Evolutionary conservation across 2,329 filamentous ascomycete genomes (phyloP).

Genomic region (Xylaria polymorpha): DNA sequence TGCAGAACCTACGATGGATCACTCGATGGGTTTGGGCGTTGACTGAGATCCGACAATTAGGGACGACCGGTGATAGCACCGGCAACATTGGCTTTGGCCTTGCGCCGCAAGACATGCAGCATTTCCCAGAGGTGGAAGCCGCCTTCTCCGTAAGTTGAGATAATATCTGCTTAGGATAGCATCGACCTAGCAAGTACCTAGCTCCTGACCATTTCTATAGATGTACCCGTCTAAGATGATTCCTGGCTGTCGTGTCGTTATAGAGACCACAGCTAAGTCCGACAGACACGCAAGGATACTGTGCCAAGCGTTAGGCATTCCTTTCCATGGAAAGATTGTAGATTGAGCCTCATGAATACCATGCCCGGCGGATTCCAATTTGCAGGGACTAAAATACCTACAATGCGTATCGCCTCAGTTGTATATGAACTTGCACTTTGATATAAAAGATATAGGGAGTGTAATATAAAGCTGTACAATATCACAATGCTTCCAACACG

Average conservation of each 20-base stretch:
- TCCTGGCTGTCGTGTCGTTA: conserved; percentile 83
- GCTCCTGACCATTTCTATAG: conserved; percentile 50
- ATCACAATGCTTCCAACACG: conserved; percentile 17
- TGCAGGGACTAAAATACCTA: conserved; percentile 17
- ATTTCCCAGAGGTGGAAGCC: conserved; percentile 94
- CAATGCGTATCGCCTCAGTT: conserved; percentile 16
- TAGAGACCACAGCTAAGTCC: conserved; percentile 86
- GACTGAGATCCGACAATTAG: conserved; percentile 41
- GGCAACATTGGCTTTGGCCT: conserved; percentile 91
- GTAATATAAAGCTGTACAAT: conserved; percentile 47
- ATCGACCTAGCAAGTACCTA: neutral
- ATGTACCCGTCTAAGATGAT: conserved; percentile 77
- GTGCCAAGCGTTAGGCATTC: conserved; percentile 76
- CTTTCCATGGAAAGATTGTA: conserved; percentile 81
- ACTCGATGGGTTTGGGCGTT: conserved; percentile 5
- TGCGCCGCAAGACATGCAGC: conserved; percentile 76
- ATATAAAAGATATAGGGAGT: conserved; percentile 32
- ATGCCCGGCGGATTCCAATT: neutral
- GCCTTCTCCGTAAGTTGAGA: conserved; percentile 85
- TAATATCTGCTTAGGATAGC: conserved; percentile 1
- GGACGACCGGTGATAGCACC: conserved; percentile 81
- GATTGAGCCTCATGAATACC: conserved; percentile 41
- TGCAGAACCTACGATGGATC: conserved; percentile 29
- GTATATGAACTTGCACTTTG: conserved; percentile 28
- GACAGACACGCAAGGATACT: conserved; percentile 87